Evolutionary conservation across 371 early-diverging fungal genomes (phyloP), one percentile per base, ranked within the genome.

Genomic region (Entomophthora muscae): DNA sequence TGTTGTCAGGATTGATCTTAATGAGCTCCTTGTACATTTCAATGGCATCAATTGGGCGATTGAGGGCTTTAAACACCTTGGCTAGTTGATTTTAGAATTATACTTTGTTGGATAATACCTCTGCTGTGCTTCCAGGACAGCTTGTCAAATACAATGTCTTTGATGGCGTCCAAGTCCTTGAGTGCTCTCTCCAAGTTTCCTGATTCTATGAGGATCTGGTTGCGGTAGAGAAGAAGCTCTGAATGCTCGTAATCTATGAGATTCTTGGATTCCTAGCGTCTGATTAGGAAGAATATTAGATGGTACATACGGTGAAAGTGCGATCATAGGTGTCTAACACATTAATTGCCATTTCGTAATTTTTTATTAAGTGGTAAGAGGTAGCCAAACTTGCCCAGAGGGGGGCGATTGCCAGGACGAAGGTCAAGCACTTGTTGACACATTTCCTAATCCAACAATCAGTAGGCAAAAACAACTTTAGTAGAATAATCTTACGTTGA

Each of bases 321-420:
- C 83, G 85, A 68, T 86, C 84, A 66, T 82, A 87, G 1, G 80
- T 71, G 12, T 74, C 71, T 61, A 91, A 70, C 2, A 89, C 82
- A 57, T 83, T 79, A 66, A 87, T 66, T 3, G 90, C 91, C 26
- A 75, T 74, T 28, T 89, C 88, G 56, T 81, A 83, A 42, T 86
- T 82, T 54, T 81, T 82, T 24, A 83, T 75, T 66, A 95, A 69
- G 61, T 92, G 91, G 69, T 91, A 89, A 1, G 91, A 82, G 51
- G 91, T 75, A 1, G 93, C 91, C 60, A 93, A 76, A 1, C 89
- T 87, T 29, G 93, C 75, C 94, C 94, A 94, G 67, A 81, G 85
- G 24, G n/a, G 79, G 73, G 53, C 85, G 80, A 64, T 82, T 80
- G 57, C 75, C 69, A 21, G 93, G 85, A 63, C 83, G 76, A 63